Base-by-base conservation (phyloP, 495 filamentous ascomycete genomes). In the Penicillium verhagenii region DNA sequence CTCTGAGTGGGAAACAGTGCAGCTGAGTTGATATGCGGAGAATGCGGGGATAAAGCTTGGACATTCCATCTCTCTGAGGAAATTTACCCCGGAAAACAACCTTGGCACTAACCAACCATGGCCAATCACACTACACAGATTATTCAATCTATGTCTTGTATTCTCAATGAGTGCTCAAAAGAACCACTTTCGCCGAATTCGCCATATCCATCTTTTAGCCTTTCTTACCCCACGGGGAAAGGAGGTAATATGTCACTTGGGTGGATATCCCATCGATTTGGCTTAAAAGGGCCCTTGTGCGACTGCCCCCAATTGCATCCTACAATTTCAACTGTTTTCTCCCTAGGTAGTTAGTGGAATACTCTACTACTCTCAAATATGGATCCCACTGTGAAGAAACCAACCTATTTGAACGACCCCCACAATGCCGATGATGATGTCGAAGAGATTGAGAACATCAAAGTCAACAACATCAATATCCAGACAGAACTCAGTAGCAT, bases 401-500 rank as follows among this genome's bases (percentile, higher is more conserved):
- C 31, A 13, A 48, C 5, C 13, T 28, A 35, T 31, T 3, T 6
- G 25, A 44, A 49, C 2, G 23, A 46, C 6, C 16, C 21, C 21
- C 20, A 25, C 14, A 49, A 52, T 31, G 29, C 48, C 6, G 26
- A 47, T 42, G 24, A 55, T 14, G 26, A 47, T 46, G 24, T 63
- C 16, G 56, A 61, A 23, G 40, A 61, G 23, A 49, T 61, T 16
- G 54, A 57, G 18, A 19, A 54, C n/a, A 25, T 53, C 26, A 42
- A 61, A 31, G 23, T 35, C 13, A 2, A 54, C 7, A 21, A 51
- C 9, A 11, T 13, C 2, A 55, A 52, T 19, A 29, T 50, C 4
- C 54, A 52, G 21, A 38, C 51, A 3, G 51, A 58, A 0, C 37
- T 61, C 14, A 61, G 43, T 26, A 20, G 35, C 9, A 62, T 62